Evolutionary conservation across 495 filamentous ascomycete genomes (phyloP).

Genomic region (Achaetomiella virescens): DNA sequence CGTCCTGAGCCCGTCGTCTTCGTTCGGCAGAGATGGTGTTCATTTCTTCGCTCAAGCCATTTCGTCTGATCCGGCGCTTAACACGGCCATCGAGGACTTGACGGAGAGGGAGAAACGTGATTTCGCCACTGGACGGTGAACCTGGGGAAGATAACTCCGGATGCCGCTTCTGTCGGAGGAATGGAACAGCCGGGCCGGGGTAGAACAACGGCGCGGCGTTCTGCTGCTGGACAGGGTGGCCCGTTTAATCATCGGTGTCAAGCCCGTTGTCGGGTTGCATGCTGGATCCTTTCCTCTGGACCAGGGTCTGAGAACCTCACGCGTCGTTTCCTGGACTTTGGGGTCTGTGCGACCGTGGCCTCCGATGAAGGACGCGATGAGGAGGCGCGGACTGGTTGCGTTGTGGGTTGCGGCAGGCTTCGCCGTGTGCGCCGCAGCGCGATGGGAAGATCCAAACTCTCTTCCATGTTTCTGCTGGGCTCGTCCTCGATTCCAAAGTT

Average conservation of each 20-base stretch:
- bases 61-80: conserved; percentile 63
- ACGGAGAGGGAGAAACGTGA: conserved; percentile 57
- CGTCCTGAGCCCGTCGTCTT: conserved; percentile 34
- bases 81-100: conserved; percentile 64
- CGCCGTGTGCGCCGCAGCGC: conserved; percentile 27
- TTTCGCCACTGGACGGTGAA: conserved; percentile 27
- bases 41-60: conserved; percentile 69
- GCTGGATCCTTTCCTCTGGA: conserved; percentile 27
- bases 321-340: conserved; percentile 46
- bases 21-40: conserved; percentile 58
- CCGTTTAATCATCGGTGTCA: conserved; percentile 61
- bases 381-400: not conserved
- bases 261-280: conserved; percentile 49
- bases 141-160: conserved; percentile 22
- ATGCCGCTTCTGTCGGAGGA: conserved; percentile 28
- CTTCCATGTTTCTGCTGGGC: conserved; percentile 9
- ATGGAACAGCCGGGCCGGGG: conserved; percentile 23
- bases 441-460: conserved; percentile 19
- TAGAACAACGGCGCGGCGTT: conserved; percentile 41
- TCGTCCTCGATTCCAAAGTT: not conserved
- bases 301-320: conserved; percentile 72
- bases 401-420: not conserved
- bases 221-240: conserved; percentile 45
- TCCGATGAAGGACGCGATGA: not conserved
- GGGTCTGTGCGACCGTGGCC: conserved; percentile 2